Evolutionary conservation across 2,329 filamentous ascomycete genomes (phyloP), one percentile per base, ranked within the genome.

Genomic region (Coniella vitis): DNA sequence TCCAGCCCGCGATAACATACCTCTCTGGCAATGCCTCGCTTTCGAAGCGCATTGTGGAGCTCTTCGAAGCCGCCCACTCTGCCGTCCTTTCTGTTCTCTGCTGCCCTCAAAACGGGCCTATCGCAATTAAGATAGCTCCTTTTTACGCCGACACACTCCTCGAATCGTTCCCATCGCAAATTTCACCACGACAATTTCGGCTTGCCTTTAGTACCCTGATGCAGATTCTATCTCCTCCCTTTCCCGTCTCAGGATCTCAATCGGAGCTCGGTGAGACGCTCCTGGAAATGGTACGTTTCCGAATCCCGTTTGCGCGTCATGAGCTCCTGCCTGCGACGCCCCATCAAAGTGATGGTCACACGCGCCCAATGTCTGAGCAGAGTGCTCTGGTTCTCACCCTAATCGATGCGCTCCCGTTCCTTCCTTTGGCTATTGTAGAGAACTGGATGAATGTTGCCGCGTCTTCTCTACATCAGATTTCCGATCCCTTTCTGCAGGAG

Each of bases 31-130:
- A 66, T 4, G 68, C 67, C 0, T 63, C 67, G 1, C 66, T 70
- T 43, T 69, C 74, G 3, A 65, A 70, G 4, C 69, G 69, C 1
- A 73, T 74, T 58, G 63, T 74, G 17, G 71, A 77, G 47, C 67
- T 94, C n/a, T 95, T 94, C 58, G 90, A 96, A 65, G 82, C 90
- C 1, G 88, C 90, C 0, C 90, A 96, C 67, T 87, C 85, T 55
- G 80, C 90, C 37, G 79, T 88, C 56, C 78, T 96, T 5, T 82
- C 90, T 2, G 83, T 88, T 4, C 79, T 95, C 39, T 87, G 87
- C 0, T 85, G 87, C 45, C 87, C 90, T 1, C 83, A 87, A 54
- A 90, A 90, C 57, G 81, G 84, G 16, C 68, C 78, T 14, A 69
- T 94, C 19, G 83, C 87, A 14, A 76, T 82, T 8, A 76, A 78